Percentiles rank a stretch among this genome's conserved stretches.
These are phyloP conservation scores for Fusarium musae DNA, from an alignment of 2,329 filamentous ascomycete genomes.

Conservation along the genomic window DNA sequence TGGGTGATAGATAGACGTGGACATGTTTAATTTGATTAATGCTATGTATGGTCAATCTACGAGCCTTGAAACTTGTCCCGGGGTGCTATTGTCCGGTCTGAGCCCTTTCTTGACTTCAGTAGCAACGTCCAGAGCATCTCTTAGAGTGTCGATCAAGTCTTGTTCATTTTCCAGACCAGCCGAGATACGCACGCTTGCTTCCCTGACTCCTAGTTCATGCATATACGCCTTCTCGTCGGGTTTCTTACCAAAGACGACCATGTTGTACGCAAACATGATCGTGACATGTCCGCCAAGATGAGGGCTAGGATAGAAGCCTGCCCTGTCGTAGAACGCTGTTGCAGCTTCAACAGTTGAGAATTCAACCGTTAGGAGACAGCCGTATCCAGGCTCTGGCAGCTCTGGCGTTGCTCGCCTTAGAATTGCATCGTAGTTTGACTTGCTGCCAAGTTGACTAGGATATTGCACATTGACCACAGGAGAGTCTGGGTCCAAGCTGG, in stretches of 20 bases:
- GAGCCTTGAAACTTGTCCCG: background rate
- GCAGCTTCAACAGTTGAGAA: slow-evolving; percentile 56
- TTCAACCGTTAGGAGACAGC: slow-evolving; percentile 64
- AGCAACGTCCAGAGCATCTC: slow-evolving; percentile 48
- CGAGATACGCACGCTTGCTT: slow-evolving; percentile 58
- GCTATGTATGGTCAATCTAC: background rate
- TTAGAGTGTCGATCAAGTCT: slow-evolving; percentile 54
- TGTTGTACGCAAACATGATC: slow-evolving; percentile 60
- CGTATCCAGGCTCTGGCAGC: slow-evolving; percentile 62
- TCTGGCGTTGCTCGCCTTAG: slow-evolving; percentile 54
- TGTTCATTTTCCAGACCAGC: slow-evolving; percentile 59
- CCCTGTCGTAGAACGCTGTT: slow-evolving; percentile 60
- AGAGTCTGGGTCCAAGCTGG: slow-evolving; percentile 44
- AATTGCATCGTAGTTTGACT: slow-evolving; percentile 49
- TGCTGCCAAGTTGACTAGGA: slow-evolving; percentile 52
- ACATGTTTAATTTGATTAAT: slow-evolving; percentile 28
- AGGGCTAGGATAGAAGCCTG: slow-evolving; percentile 62
- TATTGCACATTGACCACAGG: slow-evolving; percentile 58
- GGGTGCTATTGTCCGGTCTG: background rate
- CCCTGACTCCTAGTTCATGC: slow-evolving; percentile 51
- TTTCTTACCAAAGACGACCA: slow-evolving; percentile 55
- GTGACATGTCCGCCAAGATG: slow-evolving; percentile 65
- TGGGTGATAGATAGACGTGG: slow-evolving; percentile 31
- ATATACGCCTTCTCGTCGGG: slow-evolving; percentile 52
- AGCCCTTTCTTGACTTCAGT: slow-evolving; percentile 19